Conservation (phyloP, 305 asterid genomes). For the Galium porrigens region DNA sequence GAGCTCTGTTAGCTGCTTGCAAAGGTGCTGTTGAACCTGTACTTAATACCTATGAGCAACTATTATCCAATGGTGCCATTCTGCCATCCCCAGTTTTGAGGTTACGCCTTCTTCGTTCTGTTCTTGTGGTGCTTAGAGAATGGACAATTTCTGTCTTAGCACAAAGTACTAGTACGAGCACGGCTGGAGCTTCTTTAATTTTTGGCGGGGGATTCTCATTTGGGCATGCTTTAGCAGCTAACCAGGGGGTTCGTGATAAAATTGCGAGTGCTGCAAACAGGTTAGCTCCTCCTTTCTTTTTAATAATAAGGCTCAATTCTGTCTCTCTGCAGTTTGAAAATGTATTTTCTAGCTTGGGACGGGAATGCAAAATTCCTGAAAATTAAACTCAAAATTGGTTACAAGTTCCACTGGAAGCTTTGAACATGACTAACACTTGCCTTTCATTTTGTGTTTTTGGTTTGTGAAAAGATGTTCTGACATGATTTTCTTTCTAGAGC, state of each 20-base stretch:
- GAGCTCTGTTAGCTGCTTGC: slow-evolving; percentile 84
- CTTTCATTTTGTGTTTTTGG: neutral
- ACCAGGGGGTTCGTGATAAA: slow-evolving; percentile 76
- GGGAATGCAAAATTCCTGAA: neutral
- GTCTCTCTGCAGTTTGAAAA: neutral
- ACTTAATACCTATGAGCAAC: slow-evolving; percentile 63
- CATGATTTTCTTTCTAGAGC: neutral
- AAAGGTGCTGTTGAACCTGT: slow-evolving; percentile 81
- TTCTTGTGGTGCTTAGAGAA: slow-evolving; percentile 67
- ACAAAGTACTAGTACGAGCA: slow-evolving; percentile 65
- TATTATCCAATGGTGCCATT: slow-evolving; percentile 63
- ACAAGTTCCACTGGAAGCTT: neutral
- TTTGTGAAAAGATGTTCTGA: slow-evolving; percentile 2
- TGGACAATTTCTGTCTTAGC: slow-evolving; percentile 71
- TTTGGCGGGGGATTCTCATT: slow-evolving; percentile 56
- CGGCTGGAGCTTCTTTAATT: slow-evolving; percentile 70
- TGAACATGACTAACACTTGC: neutral
- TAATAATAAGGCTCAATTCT: neutral
- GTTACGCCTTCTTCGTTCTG: slow-evolving; percentile 78
- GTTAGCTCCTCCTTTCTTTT: slow-evolving; percentile 22
- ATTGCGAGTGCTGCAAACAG: slow-evolving; percentile 77
- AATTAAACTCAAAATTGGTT: neutral
- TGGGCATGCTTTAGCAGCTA: slow-evolving; percentile 43
- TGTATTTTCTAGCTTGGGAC: neutral
- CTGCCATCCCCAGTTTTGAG: slow-evolving; percentile 54